phyloP scores from a whole-genome alignment of 2,329 filamentous ascomycete genomes.

The Trichoderma guizhouense region DNA sequence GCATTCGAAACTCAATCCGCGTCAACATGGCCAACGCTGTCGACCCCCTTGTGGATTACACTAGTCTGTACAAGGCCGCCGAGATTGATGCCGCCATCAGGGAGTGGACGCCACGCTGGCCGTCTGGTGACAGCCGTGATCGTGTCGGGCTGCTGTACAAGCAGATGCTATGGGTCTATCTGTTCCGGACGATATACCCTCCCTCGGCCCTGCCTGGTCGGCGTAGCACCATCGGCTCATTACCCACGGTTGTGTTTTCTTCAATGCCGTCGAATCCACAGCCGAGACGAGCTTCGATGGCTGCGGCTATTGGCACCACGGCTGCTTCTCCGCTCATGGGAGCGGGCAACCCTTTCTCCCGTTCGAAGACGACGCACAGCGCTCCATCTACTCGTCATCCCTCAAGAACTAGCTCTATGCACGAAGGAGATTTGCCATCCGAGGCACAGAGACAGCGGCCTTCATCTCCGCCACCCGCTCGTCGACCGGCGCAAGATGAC shows the following conservation, averaged over 20 bases:
- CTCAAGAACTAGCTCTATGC: conserved; percentile 40
- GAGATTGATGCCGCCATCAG: conserved; percentile 73
- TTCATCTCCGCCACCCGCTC: conserved; percentile 46
- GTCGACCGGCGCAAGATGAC: conserved; percentile 49
- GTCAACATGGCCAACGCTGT: conserved; percentile 58
- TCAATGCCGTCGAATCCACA: conserved; percentile 16
- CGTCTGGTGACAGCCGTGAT: conserved; percentile 54
- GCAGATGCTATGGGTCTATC: conserved; percentile 64
- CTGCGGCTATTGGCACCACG: conserved; percentile 28
- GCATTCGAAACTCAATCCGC: conserved; percentile 71
- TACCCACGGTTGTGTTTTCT: conserved; percentile 22
- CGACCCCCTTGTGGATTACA: conserved; percentile 70
- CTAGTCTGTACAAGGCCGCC: conserved; percentile 67
- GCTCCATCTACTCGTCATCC: conserved; percentile 35
- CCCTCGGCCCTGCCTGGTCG: conserved; percentile 37
- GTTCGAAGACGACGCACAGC: conserved; percentile 28
- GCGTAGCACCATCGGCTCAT: conserved; percentile 31
- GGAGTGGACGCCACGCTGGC: conserved; percentile 67
- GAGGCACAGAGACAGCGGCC: conserved; percentile 21
- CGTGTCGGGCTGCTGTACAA: conserved; percentile 58
- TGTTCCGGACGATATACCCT: conserved; percentile 59
- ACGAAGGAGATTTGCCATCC: conserved; percentile 32
- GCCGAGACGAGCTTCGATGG: conserved; percentile 36
- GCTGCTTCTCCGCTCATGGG: conserved; percentile 23
- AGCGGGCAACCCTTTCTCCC: conserved; percentile 16